These are phyloP conservation scores for Microthyrium microscopicum DNA, from an alignment of 2,329 filamentous ascomycete species.

Conservation along the genomic window DNA sequence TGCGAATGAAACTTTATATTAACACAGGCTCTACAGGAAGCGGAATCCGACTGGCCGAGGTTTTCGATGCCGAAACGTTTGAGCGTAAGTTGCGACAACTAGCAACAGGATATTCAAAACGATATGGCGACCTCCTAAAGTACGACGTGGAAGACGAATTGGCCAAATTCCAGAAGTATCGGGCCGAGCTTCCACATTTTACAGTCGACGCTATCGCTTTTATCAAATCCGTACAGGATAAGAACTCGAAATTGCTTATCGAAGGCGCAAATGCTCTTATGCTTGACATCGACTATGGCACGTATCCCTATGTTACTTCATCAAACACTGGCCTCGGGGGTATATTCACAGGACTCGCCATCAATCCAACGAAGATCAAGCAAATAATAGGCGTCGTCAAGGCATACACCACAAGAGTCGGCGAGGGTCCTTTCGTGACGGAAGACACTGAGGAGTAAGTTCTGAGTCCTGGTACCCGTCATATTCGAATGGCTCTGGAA, in stretches of 20 bases:
- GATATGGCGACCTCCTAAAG: conserved; percentile 49
- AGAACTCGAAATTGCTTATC: conserved; percentile 43
- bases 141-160: conserved; percentile 59
- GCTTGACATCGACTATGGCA: conserved; percentile 43
- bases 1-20: too few relatives aligned
- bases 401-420: conserved; percentile 48
- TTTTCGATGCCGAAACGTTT: conserved; percentile 50
- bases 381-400: conserved; percentile 51
- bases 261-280: conserved; percentile 55
- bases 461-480: too few relatives aligned
- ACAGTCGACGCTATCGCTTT: conserved; percentile 52
- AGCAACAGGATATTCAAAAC: conserved; percentile 46
- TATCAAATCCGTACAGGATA: conserved; percentile 42
- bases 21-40: too few relatives aligned
- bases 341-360: conserved; percentile 44
- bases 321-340: conserved; percentile 38
- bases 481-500: too few relatives aligned
- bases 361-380: conserved; percentile 44
- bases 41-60: conserved; percentile 48
- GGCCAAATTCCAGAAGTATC: conserved; percentile 38
- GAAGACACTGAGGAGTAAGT: too few relatives aligned
- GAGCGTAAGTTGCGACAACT: conserved; percentile 48
- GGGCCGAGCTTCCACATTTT: conserved; percentile 39
- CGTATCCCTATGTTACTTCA: conserved; percentile 20
- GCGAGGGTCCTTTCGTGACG: conserved; percentile 18